phyloP scores from a whole-genome alignment of 2,329 filamentous ascomycete genomes.

The Akanthomyces lecanii region DNA sequence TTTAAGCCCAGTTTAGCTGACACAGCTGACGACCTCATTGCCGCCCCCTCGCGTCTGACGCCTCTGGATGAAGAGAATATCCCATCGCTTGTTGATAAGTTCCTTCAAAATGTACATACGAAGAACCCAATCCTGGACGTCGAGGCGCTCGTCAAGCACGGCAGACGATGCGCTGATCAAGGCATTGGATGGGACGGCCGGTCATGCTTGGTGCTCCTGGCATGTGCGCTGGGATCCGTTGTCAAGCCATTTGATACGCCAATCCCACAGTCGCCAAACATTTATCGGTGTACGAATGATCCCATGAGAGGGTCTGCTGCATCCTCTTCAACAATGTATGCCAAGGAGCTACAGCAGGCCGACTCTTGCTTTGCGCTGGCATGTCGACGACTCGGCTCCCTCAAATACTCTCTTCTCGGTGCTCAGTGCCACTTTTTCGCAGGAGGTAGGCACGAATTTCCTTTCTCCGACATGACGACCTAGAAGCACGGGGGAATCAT shows the following conservation, averaged over 20 bases:
- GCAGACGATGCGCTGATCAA: constrained; percentile 21
- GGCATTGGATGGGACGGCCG: constrained; percentile 25
- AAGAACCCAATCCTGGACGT: constrained; percentile 27
- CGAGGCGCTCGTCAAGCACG: constrained; percentile 22
- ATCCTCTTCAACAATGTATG: constrained; percentile 17
- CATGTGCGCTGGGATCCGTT: constrained; percentile 23
- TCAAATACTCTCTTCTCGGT: constrained; percentile 27
- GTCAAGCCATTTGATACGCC: constrained; percentile 21
- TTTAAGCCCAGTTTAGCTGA: constrained; percentile 17
- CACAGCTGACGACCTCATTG: constrained; percentile 10
- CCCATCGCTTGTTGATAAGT: constrained; percentile 23
- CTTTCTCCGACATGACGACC: background rate
- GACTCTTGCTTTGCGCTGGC: constrained; percentile 26
- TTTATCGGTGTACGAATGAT: background rate
- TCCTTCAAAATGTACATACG: constrained; percentile 25
- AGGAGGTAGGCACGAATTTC: constrained; percentile 22
- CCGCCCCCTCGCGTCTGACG: constrained; percentile 12
- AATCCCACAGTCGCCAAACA: background rate
- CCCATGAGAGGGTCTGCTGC: background rate
- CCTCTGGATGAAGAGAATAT: constrained; percentile 24
- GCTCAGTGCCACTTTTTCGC: constrained; percentile 37
- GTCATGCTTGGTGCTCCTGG: constrained; percentile 25
- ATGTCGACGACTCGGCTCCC: constrained; percentile 24
- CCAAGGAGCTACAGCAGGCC: constrained; percentile 20
- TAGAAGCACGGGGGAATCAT: background rate